Percentiles rank a stretch among this genome's conserved stretches.
Conservation (phyloP, 768 basidiomycete species). For the Rhizopogon sp. region DNA sequence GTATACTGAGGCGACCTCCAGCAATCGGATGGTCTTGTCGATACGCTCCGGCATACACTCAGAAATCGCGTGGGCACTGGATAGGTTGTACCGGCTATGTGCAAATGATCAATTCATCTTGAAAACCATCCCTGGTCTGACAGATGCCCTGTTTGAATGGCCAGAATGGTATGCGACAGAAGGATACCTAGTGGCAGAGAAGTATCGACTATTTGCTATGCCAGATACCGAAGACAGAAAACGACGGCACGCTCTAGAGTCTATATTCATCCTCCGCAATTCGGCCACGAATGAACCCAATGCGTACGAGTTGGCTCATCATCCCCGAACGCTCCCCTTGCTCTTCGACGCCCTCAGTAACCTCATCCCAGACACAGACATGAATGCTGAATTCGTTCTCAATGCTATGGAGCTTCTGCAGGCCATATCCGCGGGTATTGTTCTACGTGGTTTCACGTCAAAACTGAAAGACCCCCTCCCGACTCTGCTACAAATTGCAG, state of each 20-base stretch:
- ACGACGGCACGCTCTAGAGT: slow-evolving; percentile 78
- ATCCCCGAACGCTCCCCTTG: slow-evolving; percentile 60
- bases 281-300: slow-evolving; percentile 68
- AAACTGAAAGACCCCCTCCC: slow-evolving; percentile 47
- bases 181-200: slow-evolving; percentile 46
- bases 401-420: slow-evolving; percentile 71
- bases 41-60: slow-evolving; percentile 75
- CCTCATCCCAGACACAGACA: slow-evolving; percentile 56
- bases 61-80: slow-evolving; percentile 88
- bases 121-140: slow-evolving; percentile 66
- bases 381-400: slow-evolving; percentile 67
- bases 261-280: slow-evolving; percentile 84
- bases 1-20: slow-evolving; percentile 77
- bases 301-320: slow-evolving; percentile 50
- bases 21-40: slow-evolving; percentile 89
- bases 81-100: slow-evolving; percentile 77
- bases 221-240: slow-evolving; percentile 46
- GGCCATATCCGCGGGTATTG: slow-evolving; percentile 45
- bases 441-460: slow-evolving; percentile 31
- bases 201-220: slow-evolving; percentile 49
- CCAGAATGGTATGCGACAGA: slow-evolving; percentile 77
- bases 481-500: slow-evolving; percentile 50
- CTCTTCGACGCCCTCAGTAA: slow-evolving; percentile 61
- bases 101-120: slow-evolving; percentile 76
- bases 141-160: slow-evolving; percentile 83